Evolutionary conservation across 2,329 filamentous ascomycete species (phyloP).

Genomic region (Fusarium sp.): DNA sequence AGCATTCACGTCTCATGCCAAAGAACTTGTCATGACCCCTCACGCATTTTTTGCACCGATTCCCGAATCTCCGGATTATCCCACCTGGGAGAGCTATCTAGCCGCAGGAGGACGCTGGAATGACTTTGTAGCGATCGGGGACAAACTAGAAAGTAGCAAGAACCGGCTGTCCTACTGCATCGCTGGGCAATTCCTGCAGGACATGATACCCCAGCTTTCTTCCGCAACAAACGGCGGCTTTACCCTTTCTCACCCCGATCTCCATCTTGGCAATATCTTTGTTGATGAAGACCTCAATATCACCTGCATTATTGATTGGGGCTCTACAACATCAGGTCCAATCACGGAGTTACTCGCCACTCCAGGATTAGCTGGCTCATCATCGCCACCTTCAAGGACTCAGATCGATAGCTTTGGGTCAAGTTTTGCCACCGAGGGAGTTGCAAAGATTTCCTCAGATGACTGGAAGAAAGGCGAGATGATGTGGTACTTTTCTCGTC

Average conservation of each 20-base stretch:
- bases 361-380: slow-evolving; percentile 15
- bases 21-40: slow-evolving; percentile 46
- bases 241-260: slow-evolving; percentile 43
- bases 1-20: slow-evolving; percentile 40
- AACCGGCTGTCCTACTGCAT: slow-evolving; percentile 46
- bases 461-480: no score
- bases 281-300: slow-evolving; percentile 46
- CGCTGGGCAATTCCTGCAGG: slow-evolving; percentile 40
- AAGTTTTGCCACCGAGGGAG: no score
- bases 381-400: not conserved
- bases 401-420: no score
- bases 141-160: slow-evolving; percentile 36
- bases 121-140: slow-evolving; percentile 23
- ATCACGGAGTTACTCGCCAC: slow-evolving; percentile 32
- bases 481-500: no score
- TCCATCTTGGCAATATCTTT: slow-evolving; percentile 47
- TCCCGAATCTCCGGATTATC: slow-evolving; percentile 44
- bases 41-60: slow-evolving; percentile 51
- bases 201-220: slow-evolving; percentile 47
- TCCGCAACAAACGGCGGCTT: slow-evolving; percentile 6
- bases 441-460: no score
- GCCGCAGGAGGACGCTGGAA: slow-evolving; percentile 14
- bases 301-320: slow-evolving; percentile 48
- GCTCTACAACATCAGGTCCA: slow-evolving; percentile 37
- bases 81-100: slow-evolving; percentile 32